Conservation (phyloP, 129 eudicot species). For the Centella asiatica region DNA sequence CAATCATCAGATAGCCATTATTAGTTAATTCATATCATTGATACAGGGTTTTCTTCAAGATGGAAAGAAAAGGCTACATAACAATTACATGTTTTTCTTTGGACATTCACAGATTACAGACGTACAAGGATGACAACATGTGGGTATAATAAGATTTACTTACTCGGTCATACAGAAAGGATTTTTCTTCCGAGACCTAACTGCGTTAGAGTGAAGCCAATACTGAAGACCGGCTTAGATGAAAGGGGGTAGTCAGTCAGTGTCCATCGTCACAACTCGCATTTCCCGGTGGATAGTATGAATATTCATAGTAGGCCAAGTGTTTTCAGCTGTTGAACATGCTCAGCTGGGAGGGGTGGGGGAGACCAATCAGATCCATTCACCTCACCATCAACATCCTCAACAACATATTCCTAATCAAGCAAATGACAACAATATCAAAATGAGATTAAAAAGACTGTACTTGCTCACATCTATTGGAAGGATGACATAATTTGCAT, state of each 20-base stretch:
- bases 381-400: slow-evolving; percentile 86
- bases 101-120: slow-evolving; percentile 6
- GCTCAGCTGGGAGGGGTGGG: slow-evolving; percentile 82
- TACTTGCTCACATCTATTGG: too few relatives aligned
- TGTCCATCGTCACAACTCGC: slow-evolving; percentile 12
- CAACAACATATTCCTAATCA: slow-evolving; percentile 83
- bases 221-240: background rate
- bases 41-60: background rate
- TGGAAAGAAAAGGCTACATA: background rate
- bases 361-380: slow-evolving; percentile 83
- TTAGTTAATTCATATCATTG: background rate
- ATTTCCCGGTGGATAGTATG: background rate
- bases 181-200: slow-evolving; percentile 1
- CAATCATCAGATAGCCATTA: background rate
- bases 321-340: slow-evolving; percentile 74
- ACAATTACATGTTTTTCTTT: slow-evolving; percentile 1
- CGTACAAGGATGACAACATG: slow-evolving; percentile 18
- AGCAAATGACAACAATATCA: background rate
- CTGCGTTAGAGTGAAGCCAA: slow-evolving; percentile 1
- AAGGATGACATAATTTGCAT: too few relatives aligned
- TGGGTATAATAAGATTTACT: slow-evolving; percentile 12
- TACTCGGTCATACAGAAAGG: slow-evolving; percentile 16
- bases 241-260: slow-evolving; percentile 6
- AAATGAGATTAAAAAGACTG: background rate
- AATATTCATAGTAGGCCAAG: slow-evolving; percentile 37